A percentile compares a stretch with the other conserved stretches of the same genome.
Conservation (phyloP, 345 rosid species). For the Corchorus olitorius region DNA sequence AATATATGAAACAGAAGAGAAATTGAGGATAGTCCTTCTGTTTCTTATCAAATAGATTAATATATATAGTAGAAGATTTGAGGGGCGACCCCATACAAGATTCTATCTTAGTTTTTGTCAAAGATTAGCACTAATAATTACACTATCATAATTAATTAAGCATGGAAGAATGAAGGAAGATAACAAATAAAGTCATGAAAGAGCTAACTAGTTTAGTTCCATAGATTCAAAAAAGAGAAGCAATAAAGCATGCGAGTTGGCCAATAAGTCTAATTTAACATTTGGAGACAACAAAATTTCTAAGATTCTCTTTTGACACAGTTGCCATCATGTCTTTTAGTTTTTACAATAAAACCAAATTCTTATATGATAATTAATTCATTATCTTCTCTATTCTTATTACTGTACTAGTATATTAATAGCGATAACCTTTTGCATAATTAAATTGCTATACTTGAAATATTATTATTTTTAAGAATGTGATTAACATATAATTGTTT, state of each 20-base stretch:
- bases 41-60: background rate
- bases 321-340: background rate
- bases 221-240: background rate
- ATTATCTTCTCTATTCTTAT: background rate
- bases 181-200: background rate
- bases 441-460: too few species aligned
- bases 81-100: background rate
- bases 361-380: background rate
- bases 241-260: background rate
- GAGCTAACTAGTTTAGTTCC: background rate
- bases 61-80: background rate
- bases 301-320: slow-evolving; percentile 8
- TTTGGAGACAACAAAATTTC: background rate
- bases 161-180: background rate
- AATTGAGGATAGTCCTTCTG: background rate
- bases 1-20: background rate
- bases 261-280: slow-evolving; percentile 4
- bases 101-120: slow-evolving; percentile 9
- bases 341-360: slow-evolving; percentile 7
- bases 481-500: too few species aligned
- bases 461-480: too few species aligned
- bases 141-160: background rate
- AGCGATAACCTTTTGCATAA: too few species aligned
- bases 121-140: background rate
- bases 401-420: too few species aligned